Evolutionary conservation across 169 alveolate species (phyloP).

Genomic region (Cryptosporidium parvum): DNA sequence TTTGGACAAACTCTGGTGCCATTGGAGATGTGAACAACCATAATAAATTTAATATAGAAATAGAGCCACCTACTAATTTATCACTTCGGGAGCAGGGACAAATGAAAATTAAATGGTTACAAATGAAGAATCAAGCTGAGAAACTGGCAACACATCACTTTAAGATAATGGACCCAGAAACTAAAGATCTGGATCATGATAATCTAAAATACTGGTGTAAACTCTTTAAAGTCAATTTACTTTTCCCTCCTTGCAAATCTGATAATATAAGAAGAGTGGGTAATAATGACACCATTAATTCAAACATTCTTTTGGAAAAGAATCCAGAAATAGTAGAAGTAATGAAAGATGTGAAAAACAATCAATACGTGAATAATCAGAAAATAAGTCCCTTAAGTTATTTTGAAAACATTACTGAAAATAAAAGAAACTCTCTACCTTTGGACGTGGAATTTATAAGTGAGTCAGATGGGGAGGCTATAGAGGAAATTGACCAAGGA

Average conservation of each 20-base stretch:
- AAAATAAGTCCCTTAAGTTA: too few species aligned
- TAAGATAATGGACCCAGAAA: constrained; percentile 49
- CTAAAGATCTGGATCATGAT: constrained; percentile 29
- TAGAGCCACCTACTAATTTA: constrained; percentile 36
- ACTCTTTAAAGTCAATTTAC: constrained; percentile 38
- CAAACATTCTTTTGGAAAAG: not conserved
- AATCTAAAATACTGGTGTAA: constrained; percentile 28
- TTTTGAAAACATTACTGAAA: not conserved
- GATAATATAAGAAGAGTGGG: not conserved
- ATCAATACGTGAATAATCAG: not conserved
- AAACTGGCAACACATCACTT: constrained; percentile 64
- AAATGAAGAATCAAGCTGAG: constrained; percentile 62
- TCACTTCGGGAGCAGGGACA: constrained; percentile 67
- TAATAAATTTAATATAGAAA: not conserved
- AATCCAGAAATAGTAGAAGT: not conserved
- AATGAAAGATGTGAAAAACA: not conserved
- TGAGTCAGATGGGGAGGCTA: constrained; percentile 7
- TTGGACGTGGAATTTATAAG: constrained; percentile 39
- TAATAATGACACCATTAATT: not conserved
- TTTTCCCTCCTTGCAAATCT: constrained; percentile 7
- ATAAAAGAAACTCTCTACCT: constrained; percentile 9
- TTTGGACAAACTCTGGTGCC: constrained; percentile 15
- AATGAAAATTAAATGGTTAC: constrained; percentile 40
- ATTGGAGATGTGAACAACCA: not conserved
- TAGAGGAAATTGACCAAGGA: not conserved